These are phyloP conservation scores for Pseudopithomyces chartarum DNA, from an alignment of 2,329 filamentous ascomycete species.

Conservation along the genomic window DNA sequence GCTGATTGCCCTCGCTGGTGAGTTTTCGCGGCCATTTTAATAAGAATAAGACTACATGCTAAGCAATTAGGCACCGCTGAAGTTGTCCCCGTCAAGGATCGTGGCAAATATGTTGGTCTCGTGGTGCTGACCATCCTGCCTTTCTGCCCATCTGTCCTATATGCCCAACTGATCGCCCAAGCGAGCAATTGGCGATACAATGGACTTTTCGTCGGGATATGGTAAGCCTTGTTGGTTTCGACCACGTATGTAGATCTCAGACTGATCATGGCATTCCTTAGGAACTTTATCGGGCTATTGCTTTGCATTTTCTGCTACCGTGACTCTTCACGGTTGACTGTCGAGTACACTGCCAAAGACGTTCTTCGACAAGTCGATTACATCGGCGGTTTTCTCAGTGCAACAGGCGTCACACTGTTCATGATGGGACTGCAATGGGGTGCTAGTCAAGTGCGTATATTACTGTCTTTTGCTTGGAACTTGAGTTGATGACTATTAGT, in stretches of 20 bases:
- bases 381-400: constrained; percentile 36
- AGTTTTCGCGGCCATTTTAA: not conserved
- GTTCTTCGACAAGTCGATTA: constrained; percentile 38
- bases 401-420: constrained; percentile 36
- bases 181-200: constrained; percentile 60
- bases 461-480: not conserved
- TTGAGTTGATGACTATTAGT: constrained; percentile 48
- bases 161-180: constrained; percentile 61
- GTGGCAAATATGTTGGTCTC: constrained; percentile 65
- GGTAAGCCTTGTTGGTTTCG: constrained; percentile 28
- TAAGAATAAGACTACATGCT: not conserved
- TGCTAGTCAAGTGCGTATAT: constrained; percentile 35
- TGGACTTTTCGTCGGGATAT: constrained; percentile 58
- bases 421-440: constrained; percentile 48
- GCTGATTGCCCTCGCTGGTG: constrained; percentile 65
- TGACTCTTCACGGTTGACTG: constrained; percentile 44
- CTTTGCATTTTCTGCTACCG: constrained; percentile 54
- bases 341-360: constrained; percentile 42
- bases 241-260: not conserved
- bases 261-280: not conserved
- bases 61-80: constrained; percentile 62
- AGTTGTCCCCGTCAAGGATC: constrained; percentile 67
- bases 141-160: constrained; percentile 67
- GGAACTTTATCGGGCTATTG: constrained; percentile 55
- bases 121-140: constrained; percentile 67